phyloP scores from a whole-genome alignment of 257 asterid genomes.

The Solanum pennellii region DNA sequence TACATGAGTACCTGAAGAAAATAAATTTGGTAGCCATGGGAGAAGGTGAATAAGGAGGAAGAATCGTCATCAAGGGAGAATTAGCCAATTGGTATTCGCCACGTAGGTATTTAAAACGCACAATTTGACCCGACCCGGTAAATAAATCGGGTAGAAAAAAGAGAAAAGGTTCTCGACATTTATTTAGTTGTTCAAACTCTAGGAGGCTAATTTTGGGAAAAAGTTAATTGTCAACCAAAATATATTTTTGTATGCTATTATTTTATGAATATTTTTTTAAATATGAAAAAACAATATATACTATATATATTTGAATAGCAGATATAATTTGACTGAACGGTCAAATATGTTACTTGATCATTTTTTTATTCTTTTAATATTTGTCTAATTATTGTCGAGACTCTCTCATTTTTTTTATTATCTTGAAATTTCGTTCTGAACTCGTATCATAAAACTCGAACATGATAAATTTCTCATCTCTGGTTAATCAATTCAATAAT shows the following conservation, averaged over 20 bases:
- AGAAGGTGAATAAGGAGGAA: neutral
- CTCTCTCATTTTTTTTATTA: too few species aligned
- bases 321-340: too few species aligned
- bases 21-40: neutral
- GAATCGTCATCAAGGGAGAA: neutral
- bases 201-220: neutral
- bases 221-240: neutral
- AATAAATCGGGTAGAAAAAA: neutral
- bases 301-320: too few species aligned
- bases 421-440: rapidly evolving
- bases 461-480: too few species aligned
- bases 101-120: neutral
- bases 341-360: neutral
- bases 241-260: too few species aligned
- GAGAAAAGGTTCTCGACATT: neutral
- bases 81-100: neutral
- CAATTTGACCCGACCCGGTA: neutral
- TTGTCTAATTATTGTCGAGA: too few species aligned
- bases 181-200: neutral
- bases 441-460: rapidly evolving
- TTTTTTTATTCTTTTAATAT: too few species aligned
- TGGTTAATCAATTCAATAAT: too few species aligned
- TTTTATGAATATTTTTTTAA: too few species aligned
- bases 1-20: neutral
- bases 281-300: too few species aligned